Percentiles rank a stretch among this genome's conserved stretches.
phyloP scores from a whole-genome alignment of 1,284 basidiomycete species.

The Earliella scabrosa region DNA sequence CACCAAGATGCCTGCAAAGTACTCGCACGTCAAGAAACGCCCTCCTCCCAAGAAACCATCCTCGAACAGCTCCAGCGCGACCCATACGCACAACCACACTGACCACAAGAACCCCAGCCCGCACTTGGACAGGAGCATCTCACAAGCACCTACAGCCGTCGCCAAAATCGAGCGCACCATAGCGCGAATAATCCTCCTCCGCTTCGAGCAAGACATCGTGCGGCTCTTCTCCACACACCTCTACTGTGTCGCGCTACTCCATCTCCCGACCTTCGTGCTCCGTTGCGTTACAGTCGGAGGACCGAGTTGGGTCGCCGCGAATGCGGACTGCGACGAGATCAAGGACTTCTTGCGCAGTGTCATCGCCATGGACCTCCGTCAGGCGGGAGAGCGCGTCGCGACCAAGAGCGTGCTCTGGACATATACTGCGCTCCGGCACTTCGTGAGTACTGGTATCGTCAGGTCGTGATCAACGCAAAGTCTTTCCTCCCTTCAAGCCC shows the following conservation, averaged over 20 bases:
- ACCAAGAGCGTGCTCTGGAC: slow-evolving; percentile 79
- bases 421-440: slow-evolving; percentile 72
- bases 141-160: slow-evolving; percentile 56
- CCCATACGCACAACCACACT: slow-evolving; percentile 38
- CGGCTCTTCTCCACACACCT: slow-evolving; percentile 71
- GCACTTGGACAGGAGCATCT: slow-evolving; percentile 54
- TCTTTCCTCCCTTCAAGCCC: too few relatives aligned
- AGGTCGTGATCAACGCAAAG: too few relatives aligned
- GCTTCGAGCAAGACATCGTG: slow-evolving; percentile 72
- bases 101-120: slow-evolving; percentile 44
- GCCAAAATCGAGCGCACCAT: slow-evolving; percentile 68
- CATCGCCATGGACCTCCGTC: slow-evolving; percentile 72
- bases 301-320: slow-evolving; percentile 67
- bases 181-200: slow-evolving; percentile 61
- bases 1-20: slow-evolving; percentile 63
- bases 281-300: slow-evolving; percentile 62
- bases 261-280: slow-evolving; percentile 68
- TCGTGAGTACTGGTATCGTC: slow-evolving; percentile 42
- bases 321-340: slow-evolving; percentile 66
- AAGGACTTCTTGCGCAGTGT: slow-evolving; percentile 71
- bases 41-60: slow-evolving; percentile 47
- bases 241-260: slow-evolving; percentile 61
- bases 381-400: slow-evolving; percentile 73
- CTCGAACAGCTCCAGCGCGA: slow-evolving; percentile 33
- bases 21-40: slow-evolving; percentile 72